These are phyloP conservation scores for Globisporangium emineosum DNA, from an alignment of 352 stramenopile genomes.

Conservation along the genomic window DNA sequence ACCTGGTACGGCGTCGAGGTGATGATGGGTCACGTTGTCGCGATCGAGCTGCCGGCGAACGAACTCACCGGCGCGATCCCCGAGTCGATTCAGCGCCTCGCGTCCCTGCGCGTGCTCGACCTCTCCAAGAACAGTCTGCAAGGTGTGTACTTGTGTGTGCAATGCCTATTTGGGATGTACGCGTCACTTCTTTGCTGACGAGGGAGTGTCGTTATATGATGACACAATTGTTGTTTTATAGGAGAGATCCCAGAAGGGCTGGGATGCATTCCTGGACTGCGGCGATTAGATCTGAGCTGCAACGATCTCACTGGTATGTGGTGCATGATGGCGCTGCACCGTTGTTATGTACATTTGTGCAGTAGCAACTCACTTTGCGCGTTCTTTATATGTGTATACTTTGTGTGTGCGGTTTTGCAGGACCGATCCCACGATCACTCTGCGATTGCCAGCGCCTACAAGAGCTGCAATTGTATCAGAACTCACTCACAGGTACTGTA, in stretches of 20 bases:
- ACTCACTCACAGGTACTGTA: slow-evolving; percentile 54
- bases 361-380: background rate
- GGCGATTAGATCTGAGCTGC: slow-evolving; percentile 74
- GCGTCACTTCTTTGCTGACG: background rate
- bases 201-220: background rate
- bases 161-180: background rate
- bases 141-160: slow-evolving; percentile 22
- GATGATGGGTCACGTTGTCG: slow-evolving; percentile 62
- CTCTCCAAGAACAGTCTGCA: slow-evolving; percentile 80
- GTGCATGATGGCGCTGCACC: background rate
- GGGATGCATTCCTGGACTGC: slow-evolving; percentile 47
- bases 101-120: slow-evolving; percentile 68
- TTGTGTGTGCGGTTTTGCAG: slow-evolving; percentile 16
- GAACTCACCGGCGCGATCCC: slow-evolving; percentile 44
- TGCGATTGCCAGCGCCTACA: slow-evolving; percentile 59
- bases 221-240: slow-evolving; percentile 10
- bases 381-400: background rate
- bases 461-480: slow-evolving; percentile 79
- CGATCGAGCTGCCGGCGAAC: slow-evolving; percentile 73
- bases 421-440: slow-evolving; percentile 38
- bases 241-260: slow-evolving; percentile 56
- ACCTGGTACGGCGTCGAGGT: slow-evolving; percentile 81
- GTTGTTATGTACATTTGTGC: background rate
- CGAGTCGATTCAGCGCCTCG: slow-evolving; percentile 45
- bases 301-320: slow-evolving; percentile 64